Base-by-base conservation (phyloP, 2,329 filamentous ascomycete genomes). In the Colletotrichum costaricense region DNA sequence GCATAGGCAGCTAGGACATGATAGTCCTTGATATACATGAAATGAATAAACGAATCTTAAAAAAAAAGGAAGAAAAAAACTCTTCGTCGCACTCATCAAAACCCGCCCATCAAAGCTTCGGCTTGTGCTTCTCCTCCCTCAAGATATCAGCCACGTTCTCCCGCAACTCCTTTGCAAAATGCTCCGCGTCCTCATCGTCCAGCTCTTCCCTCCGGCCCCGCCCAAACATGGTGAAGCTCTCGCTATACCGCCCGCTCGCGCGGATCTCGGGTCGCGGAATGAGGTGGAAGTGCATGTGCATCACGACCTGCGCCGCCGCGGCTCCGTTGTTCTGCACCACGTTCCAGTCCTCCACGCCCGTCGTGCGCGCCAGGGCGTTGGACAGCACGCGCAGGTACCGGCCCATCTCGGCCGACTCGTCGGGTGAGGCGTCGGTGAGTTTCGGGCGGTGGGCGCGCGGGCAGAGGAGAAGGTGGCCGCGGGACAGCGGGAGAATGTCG, bases 281-380 rank as follows among this genome's bases (percentile, higher is more conserved):
- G 65, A 98, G 89, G 78, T 99, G 97, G 81, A 97, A 98, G 82
- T 99, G 96, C 62, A 97, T 93, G 82, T 98, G 96, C 26, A 93
- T 93, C 2, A 98, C 95, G 19, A 98, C 95, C 84, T 98, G 96
- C 2, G 95, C 95, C 2, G 96, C 96, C 38, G 95, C 91, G 4
- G 92, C 92, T 19, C 96, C 95, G 78, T 98, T 98, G 81, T 98
- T 98, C 85, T 98, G 96, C 68, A 98, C 94, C 35, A 98, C 91
- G 82, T 99, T 99, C 93, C 96, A 98, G 84, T 98, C 95, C 63
- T 87, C 87, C 1, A 94, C 90, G 11, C 92, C 93, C 2, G 92
- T 94, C 0, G 91, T 90, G 64, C 86, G 87, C 38, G 91, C 88
- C 49, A 98, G 87, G 0, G 94, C 93, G 24, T 90, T 86, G 22